phyloP scores from a whole-genome alignment of 768 basidiomycete species.

The Macrocybe gigantea region DNA sequence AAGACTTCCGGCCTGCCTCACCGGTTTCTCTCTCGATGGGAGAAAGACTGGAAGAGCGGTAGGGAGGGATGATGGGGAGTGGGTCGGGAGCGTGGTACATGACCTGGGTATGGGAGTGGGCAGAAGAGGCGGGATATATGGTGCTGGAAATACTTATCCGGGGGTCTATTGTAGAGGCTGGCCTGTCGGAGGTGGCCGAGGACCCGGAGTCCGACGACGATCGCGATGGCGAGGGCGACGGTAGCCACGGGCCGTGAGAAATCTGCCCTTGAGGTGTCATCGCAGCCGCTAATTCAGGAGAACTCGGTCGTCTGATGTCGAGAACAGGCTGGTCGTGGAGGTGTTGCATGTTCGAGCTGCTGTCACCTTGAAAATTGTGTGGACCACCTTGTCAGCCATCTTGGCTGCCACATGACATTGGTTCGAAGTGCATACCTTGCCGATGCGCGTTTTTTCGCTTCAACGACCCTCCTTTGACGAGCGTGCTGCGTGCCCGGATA shows the following conservation, averaged over 20 bases:
- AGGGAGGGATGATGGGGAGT: constrained; percentile 17
- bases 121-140: constrained; percentile 29
- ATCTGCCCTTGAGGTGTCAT: constrained; percentile 22
- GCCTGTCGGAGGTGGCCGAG: constrained; percentile 18
- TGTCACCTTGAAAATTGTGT: constrained; percentile 3
- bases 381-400: not conserved
- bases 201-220: constrained; percentile 18
- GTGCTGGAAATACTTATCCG: constrained; percentile 38
- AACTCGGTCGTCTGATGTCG: constrained; percentile 14
- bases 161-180: constrained; percentile 29
- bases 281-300: constrained; percentile 12
- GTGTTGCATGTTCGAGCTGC: constrained; percentile 8
- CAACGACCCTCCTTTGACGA: too few relatives aligned
- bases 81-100: constrained; percentile 21
- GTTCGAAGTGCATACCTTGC: too few relatives aligned
- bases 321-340: constrained; percentile 10
- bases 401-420: too few relatives aligned
- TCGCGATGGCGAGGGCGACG: constrained; percentile 16
- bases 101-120: constrained; percentile 18
- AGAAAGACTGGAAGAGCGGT: constrained; percentile 6
- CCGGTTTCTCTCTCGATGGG: not conserved
- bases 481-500: too few relatives aligned
- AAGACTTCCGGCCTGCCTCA: constrained; percentile 17
- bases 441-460: too few relatives aligned
- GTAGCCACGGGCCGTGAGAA: constrained; percentile 21